Evolutionary conservation across 2,329 filamentous ascomycete species (phyloP), one percentile per base, ranked within the genome.

Genomic region (Didymella sp.): DNA sequence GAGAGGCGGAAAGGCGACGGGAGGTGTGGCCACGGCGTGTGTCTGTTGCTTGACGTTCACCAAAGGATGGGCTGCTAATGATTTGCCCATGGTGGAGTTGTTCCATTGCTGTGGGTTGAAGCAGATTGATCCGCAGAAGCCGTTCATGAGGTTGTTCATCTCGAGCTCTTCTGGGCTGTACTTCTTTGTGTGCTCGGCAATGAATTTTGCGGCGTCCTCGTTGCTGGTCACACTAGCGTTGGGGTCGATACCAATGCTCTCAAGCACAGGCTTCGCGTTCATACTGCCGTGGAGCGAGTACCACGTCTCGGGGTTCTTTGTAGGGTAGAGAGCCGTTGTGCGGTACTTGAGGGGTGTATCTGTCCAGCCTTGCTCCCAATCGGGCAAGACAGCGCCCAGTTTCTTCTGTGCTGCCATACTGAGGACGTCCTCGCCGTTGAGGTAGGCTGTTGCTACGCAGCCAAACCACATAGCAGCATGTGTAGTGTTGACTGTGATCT

Each of bases 251-350:
- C 79, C 80, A 40, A 84, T 78, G n/a, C 78, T 76, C 24, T 72
- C 63, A 1, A 84, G 73, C 0, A 79, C 79, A 2, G 76, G 73
- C 2, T 68, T 65, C 0, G 81, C 77, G 31, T 81, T 67, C 41
- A 84, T 72, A 0, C 79, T 82, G 5, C 82, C 82, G 50, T 84
- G 81, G 0, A 85, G 72, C 11, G 80, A 80, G 63, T 82, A 85
- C 78, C 79, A 83, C 0, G 78, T 75, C 0, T 74, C 72, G 0
- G 58, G 54, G 30, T 80, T 70, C n/a, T 74, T 77, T 0, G 82
- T 84, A 7, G 77, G 79, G 59, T 84, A 84, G 2, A 64, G 28
- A 6, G 53, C 63, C 7, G 62, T 64, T 7, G 63, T 38, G 43
- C 81, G 76, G 40, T 76, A 77, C 28, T 74, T 73, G 44, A 81